Evolutionary conservation across 352 stramenopile genomes (phyloP).

Genomic region (Thalassiosira hispida): DNA sequence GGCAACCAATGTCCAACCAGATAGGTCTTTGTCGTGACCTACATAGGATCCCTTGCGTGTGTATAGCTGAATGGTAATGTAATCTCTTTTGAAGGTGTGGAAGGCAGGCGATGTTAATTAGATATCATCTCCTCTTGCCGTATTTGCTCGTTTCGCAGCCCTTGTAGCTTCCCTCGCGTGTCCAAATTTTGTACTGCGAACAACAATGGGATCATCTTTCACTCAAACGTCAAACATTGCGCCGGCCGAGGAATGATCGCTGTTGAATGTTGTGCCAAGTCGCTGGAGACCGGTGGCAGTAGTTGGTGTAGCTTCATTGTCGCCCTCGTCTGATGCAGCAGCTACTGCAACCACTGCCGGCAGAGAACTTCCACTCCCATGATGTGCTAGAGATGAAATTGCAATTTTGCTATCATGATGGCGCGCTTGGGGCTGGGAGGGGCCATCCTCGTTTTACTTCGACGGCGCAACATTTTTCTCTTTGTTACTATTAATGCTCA

Average conservation of each 20-base stretch:
- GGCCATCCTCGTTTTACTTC: neutral
- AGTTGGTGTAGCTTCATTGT: neutral
- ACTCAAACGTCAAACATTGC: constrained; percentile 1
- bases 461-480: neutral
- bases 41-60: constrained; percentile 11
- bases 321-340: neutral
- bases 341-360: neutral
- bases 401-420: constrained; percentile 6
- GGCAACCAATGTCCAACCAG: constrained; percentile 2
- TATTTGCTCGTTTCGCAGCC: neutral
- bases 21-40: neutral
- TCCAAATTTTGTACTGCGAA: neutral
- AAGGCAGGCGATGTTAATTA: constrained; percentile 12
- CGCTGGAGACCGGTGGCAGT: neutral
- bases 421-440: neutral
- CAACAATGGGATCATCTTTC: neutral
- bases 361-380: neutral
- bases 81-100: constrained; percentile 8
- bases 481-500: too few species aligned
- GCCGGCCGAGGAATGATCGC: neutral
- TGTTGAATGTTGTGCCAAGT: neutral
- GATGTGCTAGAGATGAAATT: neutral
- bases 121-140: constrained; percentile 1
- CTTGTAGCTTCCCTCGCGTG: neutral
- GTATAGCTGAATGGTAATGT: constrained; percentile 10